These are phyloP conservation scores for Spinacia oleracea DNA, from an alignment of 179 eudicot genomes.

Conservation along the genomic window DNA sequence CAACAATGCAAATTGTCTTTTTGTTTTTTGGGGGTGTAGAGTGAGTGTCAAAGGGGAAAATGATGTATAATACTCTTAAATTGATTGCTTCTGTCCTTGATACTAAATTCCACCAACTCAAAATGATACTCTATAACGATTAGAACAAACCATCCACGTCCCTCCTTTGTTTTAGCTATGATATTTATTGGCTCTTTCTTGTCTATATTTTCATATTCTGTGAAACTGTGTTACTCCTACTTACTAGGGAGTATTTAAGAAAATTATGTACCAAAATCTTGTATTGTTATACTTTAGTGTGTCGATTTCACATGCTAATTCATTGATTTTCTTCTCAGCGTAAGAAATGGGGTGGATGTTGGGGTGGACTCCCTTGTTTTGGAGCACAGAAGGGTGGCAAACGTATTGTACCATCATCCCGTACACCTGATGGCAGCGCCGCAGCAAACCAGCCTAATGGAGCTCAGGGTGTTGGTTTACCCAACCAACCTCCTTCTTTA, in stretches of 20 bases:
- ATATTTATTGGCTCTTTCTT: no score
- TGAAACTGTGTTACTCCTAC: background rate
- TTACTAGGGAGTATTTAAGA: background rate
- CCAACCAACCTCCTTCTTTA: constrained; percentile 55
- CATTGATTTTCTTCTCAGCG: constrained; percentile 46
- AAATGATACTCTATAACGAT: background rate
- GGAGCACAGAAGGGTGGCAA: constrained; percentile 78
- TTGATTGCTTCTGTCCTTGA: no score
- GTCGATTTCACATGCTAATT: constrained; percentile 14
- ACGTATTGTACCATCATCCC: constrained; percentile 90
- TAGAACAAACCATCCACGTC: background rate
- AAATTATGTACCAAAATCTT: background rate
- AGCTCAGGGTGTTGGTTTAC: constrained; percentile 51
- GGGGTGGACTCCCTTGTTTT: constrained; percentile 81
- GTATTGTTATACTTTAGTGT: background rate
- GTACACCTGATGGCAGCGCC: constrained; percentile 69
- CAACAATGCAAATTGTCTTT: no score
- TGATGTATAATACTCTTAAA: no score
- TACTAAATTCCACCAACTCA: no score
- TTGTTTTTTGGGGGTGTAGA: no score
- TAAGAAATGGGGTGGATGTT: constrained; percentile 90
- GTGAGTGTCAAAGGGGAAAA: no score
- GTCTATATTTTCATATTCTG: background rate
- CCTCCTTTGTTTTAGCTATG: no score
- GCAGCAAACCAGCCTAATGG: constrained; percentile 64